A percentile compares a stretch with the other conserved stretches of the same genome.
Conservation (phyloP, 2,329 filamentous ascomycete species). For the Calonectria hawksworthii region DNA sequence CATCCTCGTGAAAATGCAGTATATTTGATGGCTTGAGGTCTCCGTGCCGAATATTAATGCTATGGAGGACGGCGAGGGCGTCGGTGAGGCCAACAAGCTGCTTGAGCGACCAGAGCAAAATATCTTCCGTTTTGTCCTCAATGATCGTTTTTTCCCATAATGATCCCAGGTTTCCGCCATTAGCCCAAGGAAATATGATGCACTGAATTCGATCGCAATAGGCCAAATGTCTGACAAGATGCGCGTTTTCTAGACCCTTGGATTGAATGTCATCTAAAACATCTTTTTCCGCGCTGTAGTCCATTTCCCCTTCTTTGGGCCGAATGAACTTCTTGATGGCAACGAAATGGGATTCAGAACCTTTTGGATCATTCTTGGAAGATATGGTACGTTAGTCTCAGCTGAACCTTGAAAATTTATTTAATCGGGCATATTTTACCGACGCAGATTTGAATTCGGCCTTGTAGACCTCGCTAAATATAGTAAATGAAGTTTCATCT, state of each 20-base stretch:
- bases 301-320: background rate
- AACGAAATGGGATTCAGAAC: background rate
- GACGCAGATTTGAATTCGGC: background rate
- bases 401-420: background rate
- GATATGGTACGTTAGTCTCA: background rate
- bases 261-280: background rate
- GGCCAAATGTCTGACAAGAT: constrained; percentile 13
- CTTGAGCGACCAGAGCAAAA: constrained; percentile 11
- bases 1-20: constrained; percentile 12
- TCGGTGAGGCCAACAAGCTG: constrained; percentile 1
- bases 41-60: constrained; percentile 29
- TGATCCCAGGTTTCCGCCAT: background rate
- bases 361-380: background rate
- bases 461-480: constrained; percentile 9
- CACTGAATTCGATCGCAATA: constrained; percentile 1
- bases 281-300: constrained; percentile 3
- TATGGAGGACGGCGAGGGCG: constrained; percentile 4
- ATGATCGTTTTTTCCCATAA: background rate
- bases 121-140: background rate
- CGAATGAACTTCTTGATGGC: constrained; percentile 12
- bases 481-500: background rate
- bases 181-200: constrained; percentile 20
- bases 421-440: background rate
- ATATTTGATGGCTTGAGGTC: constrained; percentile 35
- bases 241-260: background rate